Evolutionary conservation across 2,329 filamentous ascomycete genomes (phyloP), one percentile per base, ranked within the genome.

Genomic region (Fusarium equiseti): DNA sequence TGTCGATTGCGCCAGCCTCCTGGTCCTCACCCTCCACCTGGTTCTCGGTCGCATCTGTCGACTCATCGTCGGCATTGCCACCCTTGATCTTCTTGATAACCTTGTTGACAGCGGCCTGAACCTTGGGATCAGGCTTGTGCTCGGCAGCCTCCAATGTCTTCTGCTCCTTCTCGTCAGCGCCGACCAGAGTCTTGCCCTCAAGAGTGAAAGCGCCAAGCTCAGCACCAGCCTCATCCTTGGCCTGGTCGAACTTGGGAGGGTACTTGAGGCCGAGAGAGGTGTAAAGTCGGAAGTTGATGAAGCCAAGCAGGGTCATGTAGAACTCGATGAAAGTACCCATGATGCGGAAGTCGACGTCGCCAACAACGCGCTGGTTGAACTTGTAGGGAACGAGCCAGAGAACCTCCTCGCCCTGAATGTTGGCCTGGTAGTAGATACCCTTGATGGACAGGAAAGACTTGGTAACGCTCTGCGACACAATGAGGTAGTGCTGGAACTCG

Each of bases 241-340:
- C 86, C 73, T 89, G 85, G 79, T 98, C 94, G 76, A 98, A 98
- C 81, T 94, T 97, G 67, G 96, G 96, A 20, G 96, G 96, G 79
- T 99, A 99, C 62, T 98, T 94, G 68, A 99, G 84, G 11, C 96
- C 96, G 70, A 97, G 86, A 1, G 93, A 91, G 2, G 94, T 97
- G 84, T 98, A 99, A 49, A 99, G 86, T 71, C 94, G 87, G 86
- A 94, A 99, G 86, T 99, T 98, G 82, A 98, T 90, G 77, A 99
- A 99, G 66, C 95, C 92, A 22, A 99, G 86, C 16, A 99, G 87
- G 7, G 95, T 98, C 77, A 97, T 97, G 85, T 99, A 99, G 81
- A 99, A 99, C 81, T 99, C 95, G 72, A 99, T 91, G 79, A 99
- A 99, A 7, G 96, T 99, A 64, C 94, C 95, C 96, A 99, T 99